These are phyloP conservation scores for Capsicum pubescens DNA, from an alignment of 257 asterid species.

Conservation along the genomic window DNA sequence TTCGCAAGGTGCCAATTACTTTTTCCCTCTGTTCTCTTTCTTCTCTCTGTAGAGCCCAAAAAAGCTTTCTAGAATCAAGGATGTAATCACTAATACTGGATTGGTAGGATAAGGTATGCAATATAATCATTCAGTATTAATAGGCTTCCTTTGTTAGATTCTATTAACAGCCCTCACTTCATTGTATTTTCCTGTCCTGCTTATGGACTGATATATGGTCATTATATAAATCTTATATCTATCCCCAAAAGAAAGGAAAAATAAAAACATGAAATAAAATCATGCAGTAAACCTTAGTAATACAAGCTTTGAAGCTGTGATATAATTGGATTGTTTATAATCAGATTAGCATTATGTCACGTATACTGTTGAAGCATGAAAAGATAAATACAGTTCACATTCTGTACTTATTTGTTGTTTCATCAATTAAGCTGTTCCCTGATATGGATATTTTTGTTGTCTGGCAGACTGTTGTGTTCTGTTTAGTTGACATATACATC, in stretches of 20 bases:
- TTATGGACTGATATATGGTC: constrained; percentile 2
- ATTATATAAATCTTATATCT: background rate
- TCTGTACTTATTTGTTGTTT: background rate
- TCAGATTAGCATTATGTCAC: background rate
- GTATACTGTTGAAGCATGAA: constrained; percentile 6
- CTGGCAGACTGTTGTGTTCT: constrained; percentile 95
- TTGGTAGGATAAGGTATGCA: background rate
- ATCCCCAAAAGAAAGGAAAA: background rate
- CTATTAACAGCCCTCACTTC: background rate
- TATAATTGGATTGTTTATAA: constrained; percentile 9
- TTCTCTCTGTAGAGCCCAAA: background rate
- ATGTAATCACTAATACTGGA: background rate
- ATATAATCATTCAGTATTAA: constrained; percentile 8
- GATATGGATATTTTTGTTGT: constrained; percentile 30
- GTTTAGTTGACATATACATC: constrained; percentile 94
- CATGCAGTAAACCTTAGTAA: constrained; percentile 7
- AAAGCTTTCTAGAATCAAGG: background rate
- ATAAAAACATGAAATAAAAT: background rate
- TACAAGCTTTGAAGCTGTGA: background rate
- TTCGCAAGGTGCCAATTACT: constrained; percentile 74
- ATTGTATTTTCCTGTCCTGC: constrained; percentile 7
- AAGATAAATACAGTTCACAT: constrained; percentile 5
- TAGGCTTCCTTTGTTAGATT: background rate
- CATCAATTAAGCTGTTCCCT: constrained; percentile 9
- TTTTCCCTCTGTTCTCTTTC: background rate